Percentiles rank a stretch among this genome's conserved stretches.
phyloP scores from a whole-genome alignment of 495 filamentous ascomycete species.

The Neurospora pannonica region DNA sequence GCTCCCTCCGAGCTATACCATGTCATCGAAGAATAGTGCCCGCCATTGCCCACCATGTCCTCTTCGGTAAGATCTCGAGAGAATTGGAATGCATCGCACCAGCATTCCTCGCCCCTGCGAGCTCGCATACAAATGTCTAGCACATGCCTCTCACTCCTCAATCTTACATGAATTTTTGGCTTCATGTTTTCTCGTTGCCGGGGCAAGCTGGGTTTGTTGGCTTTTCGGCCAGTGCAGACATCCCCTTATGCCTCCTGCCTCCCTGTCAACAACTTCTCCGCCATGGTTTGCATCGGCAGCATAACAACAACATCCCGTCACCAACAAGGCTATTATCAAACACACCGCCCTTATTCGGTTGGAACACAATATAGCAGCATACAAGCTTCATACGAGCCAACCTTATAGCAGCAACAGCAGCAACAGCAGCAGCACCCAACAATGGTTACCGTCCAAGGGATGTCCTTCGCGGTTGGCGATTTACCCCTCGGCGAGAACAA shows the following conservation, averaged over 20 bases:
- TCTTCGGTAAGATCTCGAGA: neutral
- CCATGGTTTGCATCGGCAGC: neutral
- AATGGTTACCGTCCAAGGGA: conserved; percentile 18
- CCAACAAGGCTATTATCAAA: neutral
- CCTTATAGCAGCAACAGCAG: neutral
- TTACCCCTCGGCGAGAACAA: conserved; percentile 24
- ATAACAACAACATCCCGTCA: neutral
- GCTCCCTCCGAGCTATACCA: neutral
- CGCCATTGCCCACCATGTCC: neutral
- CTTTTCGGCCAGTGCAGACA: conserved; percentile 3
- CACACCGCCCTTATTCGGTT: neutral
- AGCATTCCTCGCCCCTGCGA: neutral
- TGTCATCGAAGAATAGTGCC: neutral
- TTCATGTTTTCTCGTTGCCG: conserved; percentile 19
- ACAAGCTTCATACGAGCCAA: neutral
- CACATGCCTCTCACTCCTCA: conserved; percentile 4
- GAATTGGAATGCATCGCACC: neutral
- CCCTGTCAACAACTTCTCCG: neutral
- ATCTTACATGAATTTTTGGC: neutral
- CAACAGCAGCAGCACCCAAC: conserved; percentile 1
- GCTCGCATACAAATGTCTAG: conserved; percentile 23
- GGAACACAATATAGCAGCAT: neutral
- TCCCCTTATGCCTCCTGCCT: neutral
- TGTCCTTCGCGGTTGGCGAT: conserved; percentile 15
- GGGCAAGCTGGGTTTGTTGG: conserved; percentile 21